phyloP scores from a whole-genome alignment of 495 filamentous ascomycete genomes.

The Jackrogersella multiformis region DNA sequence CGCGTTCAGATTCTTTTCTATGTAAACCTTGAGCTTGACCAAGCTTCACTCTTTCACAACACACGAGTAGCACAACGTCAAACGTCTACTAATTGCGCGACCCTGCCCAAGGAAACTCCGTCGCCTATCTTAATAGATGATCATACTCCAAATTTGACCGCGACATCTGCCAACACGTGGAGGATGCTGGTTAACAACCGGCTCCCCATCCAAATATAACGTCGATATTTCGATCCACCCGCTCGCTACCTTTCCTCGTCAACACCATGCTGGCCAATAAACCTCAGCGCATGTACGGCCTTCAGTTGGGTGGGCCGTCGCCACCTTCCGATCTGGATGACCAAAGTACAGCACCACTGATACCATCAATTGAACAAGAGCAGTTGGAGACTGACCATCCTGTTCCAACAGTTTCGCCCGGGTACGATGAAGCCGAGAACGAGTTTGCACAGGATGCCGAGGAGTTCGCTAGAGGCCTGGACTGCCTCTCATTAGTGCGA shows the following conservation, averaged over 20 bases:
- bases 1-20: conserved; percentile 30
- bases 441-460: conserved; percentile 54
- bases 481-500: conserved; percentile 47
- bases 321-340: conserved; percentile 26
- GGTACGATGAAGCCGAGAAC: conserved; percentile 35
- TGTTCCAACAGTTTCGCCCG: conserved; percentile 13
- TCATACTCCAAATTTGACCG: background rate
- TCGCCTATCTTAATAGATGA: background rate
- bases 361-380: conserved; percentile 21
- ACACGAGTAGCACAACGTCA: conserved; percentile 6
- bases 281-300: conserved; percentile 19
- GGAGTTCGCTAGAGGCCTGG: conserved; percentile 56
- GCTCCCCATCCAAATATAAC: conserved; percentile 31
- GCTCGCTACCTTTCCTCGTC: conserved; percentile 2
- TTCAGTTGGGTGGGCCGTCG: conserved; percentile 32
- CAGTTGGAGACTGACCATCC: conserved; percentile 26
- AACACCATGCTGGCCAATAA: conserved; percentile 31
- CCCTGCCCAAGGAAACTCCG: background rate
- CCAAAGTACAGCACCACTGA: conserved; percentile 34
- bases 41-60: conserved; percentile 31
- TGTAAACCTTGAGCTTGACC: conserved; percentile 8
- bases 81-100: background rate
- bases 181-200: conserved; percentile 46
- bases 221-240: conserved; percentile 10
- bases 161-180: conserved; percentile 21